phyloP scores from a whole-genome alignment of 2,329 filamentous ascomycete genomes.

The Trichoderma atrobrunneum region DNA sequence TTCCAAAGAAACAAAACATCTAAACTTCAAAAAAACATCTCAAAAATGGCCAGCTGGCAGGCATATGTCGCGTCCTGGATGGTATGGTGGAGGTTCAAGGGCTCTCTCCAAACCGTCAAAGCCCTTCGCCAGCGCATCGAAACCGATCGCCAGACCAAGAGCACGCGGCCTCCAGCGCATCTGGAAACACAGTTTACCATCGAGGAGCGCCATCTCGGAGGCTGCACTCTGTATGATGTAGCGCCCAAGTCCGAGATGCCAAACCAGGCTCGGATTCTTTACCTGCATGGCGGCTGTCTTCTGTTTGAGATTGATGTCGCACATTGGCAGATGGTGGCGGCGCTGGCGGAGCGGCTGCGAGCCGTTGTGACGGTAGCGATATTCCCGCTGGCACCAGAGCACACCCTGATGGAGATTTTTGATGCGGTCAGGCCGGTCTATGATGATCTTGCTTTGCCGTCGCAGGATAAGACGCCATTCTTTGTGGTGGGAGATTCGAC shows the following conservation, averaged over 20 bases:
- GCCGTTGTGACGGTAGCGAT: conserved; percentile 33
- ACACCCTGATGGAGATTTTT: conserved; percentile 32
- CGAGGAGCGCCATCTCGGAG: conserved; percentile 24
- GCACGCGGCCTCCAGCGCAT: conserved; percentile 25
- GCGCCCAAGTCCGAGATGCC: conserved; percentile 32
- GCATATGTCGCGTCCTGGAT: conserved; percentile 29
- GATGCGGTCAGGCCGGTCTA: conserved; percentile 33
- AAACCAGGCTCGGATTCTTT: conserved; percentile 30
- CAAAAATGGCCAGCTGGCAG: conserved; percentile 24
- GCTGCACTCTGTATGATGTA: conserved; percentile 30
- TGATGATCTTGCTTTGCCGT: conserved; percentile 31
- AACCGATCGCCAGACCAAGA: conserved; percentile 24
- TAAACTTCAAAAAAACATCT: background rate
- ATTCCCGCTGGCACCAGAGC: conserved; percentile 34
- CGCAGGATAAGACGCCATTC: conserved; percentile 30
- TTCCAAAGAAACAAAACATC: background rate
- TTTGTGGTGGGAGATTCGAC: conserved; percentile 33
- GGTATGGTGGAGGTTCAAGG: conserved; percentile 29
- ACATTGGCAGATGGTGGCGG: conserved; percentile 32
- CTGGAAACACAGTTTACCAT: conserved; percentile 29
- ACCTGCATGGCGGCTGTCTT: conserved; percentile 33
- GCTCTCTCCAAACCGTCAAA: conserved; percentile 27
- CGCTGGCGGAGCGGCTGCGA: conserved; percentile 30
- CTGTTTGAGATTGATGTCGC: conserved; percentile 29
- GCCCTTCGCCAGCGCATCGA: conserved; percentile 28